Base-by-base conservation (phyloP, 805 yeast species). In the Zygosaccharomyces siamensis region DNA sequence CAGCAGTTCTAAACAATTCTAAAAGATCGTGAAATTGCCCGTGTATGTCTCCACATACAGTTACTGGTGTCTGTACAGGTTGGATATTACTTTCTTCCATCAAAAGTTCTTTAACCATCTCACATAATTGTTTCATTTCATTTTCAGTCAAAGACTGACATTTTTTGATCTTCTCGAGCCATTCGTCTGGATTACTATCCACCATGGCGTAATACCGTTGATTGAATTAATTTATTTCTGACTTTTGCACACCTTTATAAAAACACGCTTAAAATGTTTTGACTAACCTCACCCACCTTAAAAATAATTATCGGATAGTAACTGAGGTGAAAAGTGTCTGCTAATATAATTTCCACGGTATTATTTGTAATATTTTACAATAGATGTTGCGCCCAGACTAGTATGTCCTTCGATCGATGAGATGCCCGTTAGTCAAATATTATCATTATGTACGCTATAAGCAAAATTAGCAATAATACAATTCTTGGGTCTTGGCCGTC, bases 1-100 rank as follows among this genome's bases (percentile, higher is more conserved):
- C 99, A 24, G 89, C 79, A 10, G 90, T 84, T 57, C 95, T 75
- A 69, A 93, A 93, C 23, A 92, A 74, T 67, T 93, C 97, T 53
- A 92, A 71, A 52, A 92, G 75, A 68, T 92, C 99, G 66, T 92
- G 98, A 67, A 92, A 92, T 68, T 92, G 99, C 3, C 99, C 99
- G 69, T 92, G 99, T 60, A 92, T 93, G 70, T 92, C 99, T 63
- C 95, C 97, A 72, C 97, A 89, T 0, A 89, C 97, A 0, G 96
- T 89, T 5, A 89, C 97, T 1, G 97, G 97, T 26, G 89, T 80
- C 61, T 83, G 85, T 2, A 89, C 97, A 0, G 97, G 97, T 64
- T 89, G 97, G 53, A 90, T 89, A 66, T 90, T 90, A 37, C 93
- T 84, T 62, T 89, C 97, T 66, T 92, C 98, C 97, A 93, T 93